Percentiles rank a stretch among this genome's conserved stretches.
phyloP scores from a whole-genome alignment of 805 yeast genomes.

The Pichia nanzhaoensis region DNA sequence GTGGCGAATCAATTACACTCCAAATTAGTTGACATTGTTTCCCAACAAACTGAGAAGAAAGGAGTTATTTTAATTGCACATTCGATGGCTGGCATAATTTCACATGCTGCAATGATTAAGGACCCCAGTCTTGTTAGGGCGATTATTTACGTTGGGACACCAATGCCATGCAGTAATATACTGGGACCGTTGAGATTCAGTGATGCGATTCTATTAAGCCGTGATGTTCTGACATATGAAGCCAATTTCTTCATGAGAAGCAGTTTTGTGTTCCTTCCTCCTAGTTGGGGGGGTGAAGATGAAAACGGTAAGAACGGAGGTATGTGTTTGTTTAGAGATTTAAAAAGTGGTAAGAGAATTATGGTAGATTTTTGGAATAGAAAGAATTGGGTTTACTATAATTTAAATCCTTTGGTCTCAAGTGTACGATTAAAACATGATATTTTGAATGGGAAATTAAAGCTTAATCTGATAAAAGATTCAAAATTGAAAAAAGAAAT shows the following conservation, averaged over 20 bases:
- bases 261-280: slow-evolving; percentile 76
- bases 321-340: slow-evolving; percentile 69
- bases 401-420: slow-evolving; percentile 67
- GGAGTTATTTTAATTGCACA: slow-evolving; percentile 76
- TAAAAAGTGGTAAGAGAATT: slow-evolving; percentile 41
- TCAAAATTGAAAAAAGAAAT: slow-evolving; percentile 1
- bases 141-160: slow-evolving; percentile 74
- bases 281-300: slow-evolving; percentile 31
- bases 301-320: slow-evolving; percentile 22
- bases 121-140: slow-evolving; percentile 68
- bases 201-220: slow-evolving; percentile 70
- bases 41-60: slow-evolving; percentile 31
- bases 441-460: slow-evolving; percentile 2
- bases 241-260: slow-evolving; percentile 86
- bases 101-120: slow-evolving; percentile 70
- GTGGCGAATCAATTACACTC: slow-evolving; percentile 44
- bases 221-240: slow-evolving; percentile 69
- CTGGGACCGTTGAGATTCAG: slow-evolving; percentile 81
- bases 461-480: slow-evolving; percentile 1
- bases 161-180: slow-evolving; percentile 77
- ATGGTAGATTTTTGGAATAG: slow-evolving; percentile 71
- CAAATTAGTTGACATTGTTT: slow-evolving; percentile 40
- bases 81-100: slow-evolving; percentile 89
- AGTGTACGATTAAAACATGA: slow-evolving; percentile 19
- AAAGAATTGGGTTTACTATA: slow-evolving; percentile 70